Percentiles rank a stretch among this genome's conserved stretches.
phyloP scores from a whole-genome alignment of 495 filamentous ascomycete species.

The Neurospora africana region DNA sequence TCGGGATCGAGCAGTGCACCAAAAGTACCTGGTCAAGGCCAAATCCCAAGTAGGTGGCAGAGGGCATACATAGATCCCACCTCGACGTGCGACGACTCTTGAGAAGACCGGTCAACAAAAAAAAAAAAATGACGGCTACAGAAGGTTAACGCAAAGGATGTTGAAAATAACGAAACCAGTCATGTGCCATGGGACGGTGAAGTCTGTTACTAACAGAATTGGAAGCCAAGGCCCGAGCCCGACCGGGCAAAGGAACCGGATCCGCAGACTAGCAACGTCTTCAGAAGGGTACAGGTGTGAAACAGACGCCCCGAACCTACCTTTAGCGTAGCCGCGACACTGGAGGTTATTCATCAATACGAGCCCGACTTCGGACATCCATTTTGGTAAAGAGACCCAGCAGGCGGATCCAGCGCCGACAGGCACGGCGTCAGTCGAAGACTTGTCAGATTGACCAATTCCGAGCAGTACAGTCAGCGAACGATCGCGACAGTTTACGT shows the following conservation, averaged over 20 bases:
- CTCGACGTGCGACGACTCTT: not conserved
- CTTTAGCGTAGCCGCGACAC: not conserved
- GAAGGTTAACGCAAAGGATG: not conserved
- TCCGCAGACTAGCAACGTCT: constrained; percentile 7
- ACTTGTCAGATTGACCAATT: not conserved
- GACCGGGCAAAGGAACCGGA: constrained; percentile 16
- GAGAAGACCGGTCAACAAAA: not conserved
- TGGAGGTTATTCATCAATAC: not conserved
- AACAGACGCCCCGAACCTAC: not conserved
- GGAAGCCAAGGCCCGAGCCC: constrained; percentile 19
- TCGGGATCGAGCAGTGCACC: not conserved
- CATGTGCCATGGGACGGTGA: constrained; percentile 14
- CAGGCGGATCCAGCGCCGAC: not conserved
- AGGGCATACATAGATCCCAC: not conserved
- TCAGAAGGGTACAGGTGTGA: not conserved
- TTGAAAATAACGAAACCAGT: constrained; percentile 5
- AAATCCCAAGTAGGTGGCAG: not conserved
- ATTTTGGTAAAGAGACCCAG: not conserved
- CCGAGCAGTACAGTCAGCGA: not conserved
- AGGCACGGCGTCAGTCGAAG: not conserved
- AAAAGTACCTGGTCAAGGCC: not conserved
- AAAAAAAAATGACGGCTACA: not conserved
- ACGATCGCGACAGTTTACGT: not conserved
- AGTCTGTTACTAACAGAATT: constrained; percentile 23
- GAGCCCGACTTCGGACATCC: constrained; percentile 19